Evolutionary conservation across 129 eudicot genomes (phyloP).

Genomic region (Centella asiatica): DNA sequence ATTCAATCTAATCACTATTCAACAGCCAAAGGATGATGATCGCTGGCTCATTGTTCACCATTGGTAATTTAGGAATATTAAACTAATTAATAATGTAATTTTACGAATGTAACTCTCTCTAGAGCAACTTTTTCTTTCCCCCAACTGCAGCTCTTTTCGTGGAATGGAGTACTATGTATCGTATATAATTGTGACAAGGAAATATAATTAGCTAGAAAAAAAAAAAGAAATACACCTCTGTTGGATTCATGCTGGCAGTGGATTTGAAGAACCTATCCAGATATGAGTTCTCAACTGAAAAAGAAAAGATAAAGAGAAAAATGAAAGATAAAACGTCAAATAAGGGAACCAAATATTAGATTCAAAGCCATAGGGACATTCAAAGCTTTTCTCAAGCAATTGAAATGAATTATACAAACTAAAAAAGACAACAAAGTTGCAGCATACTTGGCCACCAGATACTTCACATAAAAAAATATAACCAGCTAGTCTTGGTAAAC

Average conservation of each 20-base stretch:
- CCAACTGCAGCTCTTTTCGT: too few relatives aligned
- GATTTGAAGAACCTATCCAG: constrained; percentile 75
- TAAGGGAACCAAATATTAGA: too few relatives aligned
- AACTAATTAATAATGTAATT: too few relatives aligned
- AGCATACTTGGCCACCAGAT: neutral
- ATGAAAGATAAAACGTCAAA: neutral
- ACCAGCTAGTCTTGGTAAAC: neutral
- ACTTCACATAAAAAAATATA: neutral
- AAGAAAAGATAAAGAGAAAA: constrained; percentile 10
- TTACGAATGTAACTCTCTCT: too few relatives aligned
- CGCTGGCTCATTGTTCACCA: too few relatives aligned
- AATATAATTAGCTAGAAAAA: neutral
- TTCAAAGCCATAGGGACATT: too few relatives aligned
- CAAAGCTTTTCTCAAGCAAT: too few relatives aligned
- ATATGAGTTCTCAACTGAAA: constrained; percentile 72
- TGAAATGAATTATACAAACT: neutral
- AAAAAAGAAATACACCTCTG: constrained; percentile 40
- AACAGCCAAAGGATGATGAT: too few relatives aligned
- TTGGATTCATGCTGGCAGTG: constrained; percentile 71
- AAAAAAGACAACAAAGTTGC: neutral
- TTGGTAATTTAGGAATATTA: too few relatives aligned
- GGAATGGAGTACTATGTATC: too few relatives aligned
- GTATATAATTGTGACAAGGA: constrained; percentile 1
- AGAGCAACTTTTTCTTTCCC: too few relatives aligned
- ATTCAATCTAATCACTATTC: too few relatives aligned